Evolutionary conservation across 2,329 filamentous ascomycete genomes (phyloP).

Genomic region (Biscogniauxia sp.): DNA sequence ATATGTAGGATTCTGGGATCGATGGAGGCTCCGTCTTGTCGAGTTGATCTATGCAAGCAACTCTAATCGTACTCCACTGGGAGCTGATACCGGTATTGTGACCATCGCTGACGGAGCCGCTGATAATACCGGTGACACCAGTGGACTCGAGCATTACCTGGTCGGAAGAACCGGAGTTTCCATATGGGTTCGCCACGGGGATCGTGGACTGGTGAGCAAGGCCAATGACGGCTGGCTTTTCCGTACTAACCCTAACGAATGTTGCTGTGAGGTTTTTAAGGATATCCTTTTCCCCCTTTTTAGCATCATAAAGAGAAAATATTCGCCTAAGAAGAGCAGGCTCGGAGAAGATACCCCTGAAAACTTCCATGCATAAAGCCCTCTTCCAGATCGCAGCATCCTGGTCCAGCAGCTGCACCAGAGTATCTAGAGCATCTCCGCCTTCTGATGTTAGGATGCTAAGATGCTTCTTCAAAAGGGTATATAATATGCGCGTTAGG

Average conservation of each 20-base stretch:
- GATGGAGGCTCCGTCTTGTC: slow-evolving; percentile 84
- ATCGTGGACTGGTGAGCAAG: slow-evolving; percentile 85
- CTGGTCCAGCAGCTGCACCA: slow-evolving; percentile 85
- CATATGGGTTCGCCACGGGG: slow-evolving; percentile 60
- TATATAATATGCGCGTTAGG: slow-evolving; percentile 77
- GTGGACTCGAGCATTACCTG: slow-evolving; percentile 88
- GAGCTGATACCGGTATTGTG: slow-evolving; percentile 76
- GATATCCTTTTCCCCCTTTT: slow-evolving; percentile 69
- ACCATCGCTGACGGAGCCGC: slow-evolving; percentile 65
- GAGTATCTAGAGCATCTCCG: slow-evolving; percentile 74
- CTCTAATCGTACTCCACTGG: slow-evolving; percentile 85
- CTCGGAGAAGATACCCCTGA: slow-evolving; percentile 81
- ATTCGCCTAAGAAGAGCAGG: slow-evolving; percentile 74
- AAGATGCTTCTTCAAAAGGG: slow-evolving; percentile 76
- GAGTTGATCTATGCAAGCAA: slow-evolving; percentile 88
- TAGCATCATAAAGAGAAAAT: slow-evolving; percentile 75
- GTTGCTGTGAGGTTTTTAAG: slow-evolving; percentile 80
- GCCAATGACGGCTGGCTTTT: slow-evolving; percentile 86
- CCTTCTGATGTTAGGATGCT: slow-evolving; percentile 73
- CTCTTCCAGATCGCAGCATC: slow-evolving; percentile 84
- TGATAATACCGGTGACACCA: slow-evolving; percentile 84
- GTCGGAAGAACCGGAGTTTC: slow-evolving; percentile 62
- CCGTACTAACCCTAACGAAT: slow-evolving; percentile 88
- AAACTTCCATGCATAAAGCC: slow-evolving; percentile 86
- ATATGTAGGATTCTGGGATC: slow-evolving; percentile 90